These are phyloP conservation scores for Mycena belliarum DNA, from an alignment of 768 basidiomycete genomes.

Conservation along the genomic window DNA sequence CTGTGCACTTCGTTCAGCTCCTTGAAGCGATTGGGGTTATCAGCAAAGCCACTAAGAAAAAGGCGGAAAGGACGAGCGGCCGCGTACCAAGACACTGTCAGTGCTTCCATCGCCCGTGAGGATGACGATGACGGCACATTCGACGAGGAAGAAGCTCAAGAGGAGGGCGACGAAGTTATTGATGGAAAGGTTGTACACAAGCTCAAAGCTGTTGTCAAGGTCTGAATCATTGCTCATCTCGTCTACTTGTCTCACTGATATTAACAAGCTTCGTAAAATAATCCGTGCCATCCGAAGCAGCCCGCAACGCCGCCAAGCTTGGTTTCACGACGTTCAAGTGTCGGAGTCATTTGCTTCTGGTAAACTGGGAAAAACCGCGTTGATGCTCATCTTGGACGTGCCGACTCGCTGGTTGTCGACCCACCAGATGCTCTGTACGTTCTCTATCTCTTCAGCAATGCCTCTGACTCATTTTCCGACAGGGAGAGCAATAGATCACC, in stretches of 20 bases:
- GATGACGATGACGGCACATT: background rate
- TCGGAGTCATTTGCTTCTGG: background rate
- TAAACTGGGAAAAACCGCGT: background rate
- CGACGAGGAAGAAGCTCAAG: background rate
- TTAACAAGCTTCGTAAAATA: constrained; percentile 25
- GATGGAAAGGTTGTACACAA: too few relatives aligned
- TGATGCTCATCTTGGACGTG: background rate
- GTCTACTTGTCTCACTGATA: too few relatives aligned
- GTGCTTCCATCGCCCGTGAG: background rate
- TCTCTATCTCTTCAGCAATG: too few relatives aligned
- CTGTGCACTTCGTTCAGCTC: constrained; percentile 5
- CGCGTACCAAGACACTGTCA: constrained; percentile 15
- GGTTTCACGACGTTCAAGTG: background rate
- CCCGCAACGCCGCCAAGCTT: constrained; percentile 22
- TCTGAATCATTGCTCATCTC: too few relatives aligned
- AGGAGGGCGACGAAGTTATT: background rate
- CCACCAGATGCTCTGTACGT: background rate
- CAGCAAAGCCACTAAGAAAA: too few relatives aligned
- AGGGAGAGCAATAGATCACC: constrained; percentile 6
- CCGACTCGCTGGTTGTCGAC: background rate
- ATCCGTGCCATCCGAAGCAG: constrained; percentile 23
- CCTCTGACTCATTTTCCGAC: background rate
- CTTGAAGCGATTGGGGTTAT: too few relatives aligned
- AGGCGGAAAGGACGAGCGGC: background rate
- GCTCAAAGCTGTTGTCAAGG: too few relatives aligned